Evolutionary conservation across 441 rosid species (phyloP).

Genomic region (Biscutella laevigata): DNA sequence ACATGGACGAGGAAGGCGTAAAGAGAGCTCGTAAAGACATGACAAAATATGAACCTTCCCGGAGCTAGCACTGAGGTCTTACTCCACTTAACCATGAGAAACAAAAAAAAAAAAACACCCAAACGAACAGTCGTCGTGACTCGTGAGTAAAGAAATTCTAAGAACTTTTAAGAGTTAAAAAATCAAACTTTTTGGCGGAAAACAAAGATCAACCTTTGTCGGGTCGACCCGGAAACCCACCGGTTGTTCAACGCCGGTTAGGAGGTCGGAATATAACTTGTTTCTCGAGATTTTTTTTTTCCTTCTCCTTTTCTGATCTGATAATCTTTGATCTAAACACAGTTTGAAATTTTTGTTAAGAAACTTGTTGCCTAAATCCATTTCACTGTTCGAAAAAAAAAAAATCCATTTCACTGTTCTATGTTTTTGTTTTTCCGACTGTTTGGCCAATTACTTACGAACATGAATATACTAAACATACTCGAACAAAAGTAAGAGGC

Average conservation of each 20-base stretch:
- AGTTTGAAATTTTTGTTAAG: too few species aligned
- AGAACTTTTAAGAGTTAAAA: background rate
- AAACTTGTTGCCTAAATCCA: too few species aligned
- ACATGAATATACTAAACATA: background rate
- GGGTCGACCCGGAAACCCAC: constrained; percentile 22
- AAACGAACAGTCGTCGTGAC: constrained; percentile 8
- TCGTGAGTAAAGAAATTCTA: constrained; percentile 16
- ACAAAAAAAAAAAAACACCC: background rate
- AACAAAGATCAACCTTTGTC: background rate
- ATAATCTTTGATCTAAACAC: background rate
- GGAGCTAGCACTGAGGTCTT: background rate
- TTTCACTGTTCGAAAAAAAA: too few species aligned
- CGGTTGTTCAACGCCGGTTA: background rate
- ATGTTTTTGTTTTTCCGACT: background rate
- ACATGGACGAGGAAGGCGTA: constrained; percentile 15
- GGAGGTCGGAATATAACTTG: background rate
- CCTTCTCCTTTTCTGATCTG: too few species aligned
- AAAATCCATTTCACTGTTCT: background rate
- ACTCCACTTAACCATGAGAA: constrained; percentile 8
- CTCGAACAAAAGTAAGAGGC: background rate
- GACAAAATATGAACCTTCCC: background rate
- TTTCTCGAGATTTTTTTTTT: too few species aligned
- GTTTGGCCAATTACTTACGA: too few species aligned
- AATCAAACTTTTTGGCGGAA: background rate
- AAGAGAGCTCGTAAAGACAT: constrained; percentile 31